These are phyloP conservation scores for Hypsizygus marmoreus DNA, from an alignment of 768 basidiomycete species.

Conservation along the genomic window DNA sequence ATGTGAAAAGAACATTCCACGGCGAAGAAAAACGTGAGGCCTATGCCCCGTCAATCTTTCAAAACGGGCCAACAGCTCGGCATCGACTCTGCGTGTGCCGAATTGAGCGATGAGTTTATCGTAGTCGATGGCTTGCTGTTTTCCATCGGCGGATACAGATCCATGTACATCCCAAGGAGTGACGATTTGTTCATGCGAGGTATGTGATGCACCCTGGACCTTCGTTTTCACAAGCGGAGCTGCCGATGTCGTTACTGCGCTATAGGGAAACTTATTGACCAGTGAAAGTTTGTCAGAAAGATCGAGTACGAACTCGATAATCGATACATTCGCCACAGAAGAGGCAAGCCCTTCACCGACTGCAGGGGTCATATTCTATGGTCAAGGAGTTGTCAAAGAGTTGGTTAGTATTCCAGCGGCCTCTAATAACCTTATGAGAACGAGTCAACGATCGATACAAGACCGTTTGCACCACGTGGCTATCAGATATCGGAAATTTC, in stretches of 20 bases:
- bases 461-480: conserved; percentile 12
- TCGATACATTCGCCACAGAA: too few relatives aligned
- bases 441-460: too few relatives aligned
- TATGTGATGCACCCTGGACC: conserved; percentile 25
- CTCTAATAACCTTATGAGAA: too few relatives aligned
- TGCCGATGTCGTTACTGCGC: too few relatives aligned
- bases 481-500: conserved; percentile 17
- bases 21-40: conserved; percentile 85
- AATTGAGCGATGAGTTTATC: conserved; percentile 94
- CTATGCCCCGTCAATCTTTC: conserved; percentile 86
- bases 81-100: conserved; percentile 82
- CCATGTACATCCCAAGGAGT: conserved; percentile 99
- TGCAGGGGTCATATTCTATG: too few relatives aligned
- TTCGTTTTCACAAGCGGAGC: conserved; percentile 1
- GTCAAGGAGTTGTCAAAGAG: too few relatives aligned
- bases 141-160: conserved; percentile 82
- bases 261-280: too few relatives aligned
- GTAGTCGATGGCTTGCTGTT: conserved; percentile 93
- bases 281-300: too few relatives aligned
- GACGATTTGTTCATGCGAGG: conserved; percentile 66
- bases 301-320: too few relatives aligned
- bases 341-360: too few relatives aligned
- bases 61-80: conserved; percentile 80
- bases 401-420: too few relatives aligned
- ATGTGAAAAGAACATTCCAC: conserved; percentile 98